phyloP scores from a whole-genome alignment of 1,284 basidiomycete species.

The Phlebopus sp. region DNA sequence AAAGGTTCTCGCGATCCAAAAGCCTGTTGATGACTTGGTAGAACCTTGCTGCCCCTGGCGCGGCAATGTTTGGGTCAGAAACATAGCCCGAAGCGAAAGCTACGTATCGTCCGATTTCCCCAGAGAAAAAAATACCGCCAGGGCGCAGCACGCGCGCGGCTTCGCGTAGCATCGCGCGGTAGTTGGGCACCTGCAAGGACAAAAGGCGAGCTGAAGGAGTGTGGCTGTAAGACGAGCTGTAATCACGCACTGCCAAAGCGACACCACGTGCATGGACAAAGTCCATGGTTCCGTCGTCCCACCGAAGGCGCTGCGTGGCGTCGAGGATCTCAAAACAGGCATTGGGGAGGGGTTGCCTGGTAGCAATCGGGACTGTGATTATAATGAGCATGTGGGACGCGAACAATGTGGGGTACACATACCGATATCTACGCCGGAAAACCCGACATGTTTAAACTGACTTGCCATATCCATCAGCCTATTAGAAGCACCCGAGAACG shows the following conservation, averaged over 20 bases:
- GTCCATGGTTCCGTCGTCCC: conserved; percentile 51
- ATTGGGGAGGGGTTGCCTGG: conserved; percentile 54
- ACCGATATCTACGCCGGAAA: conserved; percentile 74
- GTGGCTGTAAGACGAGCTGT: background rate
- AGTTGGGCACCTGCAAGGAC: conserved; percentile 45
- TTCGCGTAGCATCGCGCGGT: conserved; percentile 50
- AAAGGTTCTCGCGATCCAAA: conserved; percentile 33
- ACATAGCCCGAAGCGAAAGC: conserved; percentile 38
- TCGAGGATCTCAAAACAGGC: conserved; percentile 64
- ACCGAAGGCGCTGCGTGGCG: conserved; percentile 49
- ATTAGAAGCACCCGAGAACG: conserved; percentile 11
- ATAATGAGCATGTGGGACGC: conserved; percentile 5
- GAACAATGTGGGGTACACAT: conserved; percentile 22
- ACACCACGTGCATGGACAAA: conserved; percentile 60
- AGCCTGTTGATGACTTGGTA: conserved; percentile 42
- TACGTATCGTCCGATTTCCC: conserved; percentile 52
- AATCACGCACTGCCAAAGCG: conserved; percentile 52
- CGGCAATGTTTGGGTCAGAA: conserved; percentile 33
- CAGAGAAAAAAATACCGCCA: conserved; percentile 62
- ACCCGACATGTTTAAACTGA: conserved; percentile 57
- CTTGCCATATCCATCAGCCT: conserved; percentile 73
- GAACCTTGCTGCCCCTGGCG: conserved; percentile 43
- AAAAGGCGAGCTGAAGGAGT: conserved; percentile 15
- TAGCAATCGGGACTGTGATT: conserved; percentile 61
- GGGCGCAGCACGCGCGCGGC: conserved; percentile 57